Conservation (phyloP, 106 monocot genomes). For the Cymbidium sinense region DNA sequence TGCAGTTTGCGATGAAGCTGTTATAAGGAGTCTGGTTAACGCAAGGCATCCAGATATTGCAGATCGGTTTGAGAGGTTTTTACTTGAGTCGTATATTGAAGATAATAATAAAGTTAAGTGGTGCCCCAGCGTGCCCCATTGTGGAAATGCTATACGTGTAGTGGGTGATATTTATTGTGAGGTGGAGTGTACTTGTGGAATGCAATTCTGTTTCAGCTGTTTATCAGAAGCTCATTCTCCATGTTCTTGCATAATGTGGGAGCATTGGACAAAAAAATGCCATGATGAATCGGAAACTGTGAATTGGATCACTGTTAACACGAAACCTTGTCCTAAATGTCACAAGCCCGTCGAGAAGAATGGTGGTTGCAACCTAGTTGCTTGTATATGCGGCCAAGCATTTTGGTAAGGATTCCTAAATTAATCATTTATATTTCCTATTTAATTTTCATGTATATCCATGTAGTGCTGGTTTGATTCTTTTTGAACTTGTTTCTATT, state of each 20-base stretch:
- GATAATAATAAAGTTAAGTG: conserved; percentile 95
- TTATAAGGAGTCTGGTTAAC: conserved; percentile 53
- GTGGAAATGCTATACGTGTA: conserved; percentile 90
- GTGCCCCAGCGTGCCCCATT: conserved; percentile 87
- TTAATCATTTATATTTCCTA: neutral
- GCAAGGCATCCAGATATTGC: conserved; percentile 62
- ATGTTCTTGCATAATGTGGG: conserved; percentile 94
- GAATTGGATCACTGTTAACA: conserved; percentile 89
- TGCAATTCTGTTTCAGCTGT: conserved; percentile 90
- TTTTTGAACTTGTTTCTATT: neutral
- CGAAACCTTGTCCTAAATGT: conserved; percentile 94
- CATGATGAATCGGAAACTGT: conserved; percentile 89
- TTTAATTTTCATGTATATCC: neutral
- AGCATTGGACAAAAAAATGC: conserved; percentile 86
- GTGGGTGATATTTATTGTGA: conserved; percentile 76
- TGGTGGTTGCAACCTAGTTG: conserved; percentile 94
- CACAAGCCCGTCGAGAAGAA: conserved; percentile 90
- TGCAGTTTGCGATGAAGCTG: conserved; percentile 68
- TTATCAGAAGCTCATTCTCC: conserved; percentile 83
- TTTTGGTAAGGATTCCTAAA: conserved; percentile 63
- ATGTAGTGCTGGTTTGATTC: neutral
- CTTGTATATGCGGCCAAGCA: conserved; percentile 83
- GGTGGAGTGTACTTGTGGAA: conserved; percentile 88
- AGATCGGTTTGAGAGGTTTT: conserved; percentile 77
- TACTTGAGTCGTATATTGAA: conserved; percentile 93